Evolutionary conservation across 2,329 filamentous ascomycete genomes (phyloP).

Genomic region (Trichoderma koningii): DNA sequence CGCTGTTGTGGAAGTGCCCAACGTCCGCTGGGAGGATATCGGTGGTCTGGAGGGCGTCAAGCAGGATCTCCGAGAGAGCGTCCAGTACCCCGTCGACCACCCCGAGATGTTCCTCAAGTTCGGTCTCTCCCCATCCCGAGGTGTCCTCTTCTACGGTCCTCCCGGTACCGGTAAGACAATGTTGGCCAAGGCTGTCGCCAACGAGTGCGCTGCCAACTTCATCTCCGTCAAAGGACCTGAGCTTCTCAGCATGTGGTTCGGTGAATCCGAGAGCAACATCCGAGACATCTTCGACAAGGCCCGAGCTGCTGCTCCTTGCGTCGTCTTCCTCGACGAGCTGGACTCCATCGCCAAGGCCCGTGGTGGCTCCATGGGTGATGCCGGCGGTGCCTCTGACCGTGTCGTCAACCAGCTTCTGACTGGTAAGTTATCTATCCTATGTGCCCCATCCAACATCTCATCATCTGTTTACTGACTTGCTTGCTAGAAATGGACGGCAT

Average conservation of each 20-base stretch:
- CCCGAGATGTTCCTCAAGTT: constrained; percentile 99
- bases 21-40: constrained; percentile 99
- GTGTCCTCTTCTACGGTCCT: constrained; percentile 98
- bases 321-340: constrained; percentile 98
- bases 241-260: constrained; percentile 99
- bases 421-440: constrained; percentile 56
- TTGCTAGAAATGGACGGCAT: constrained; percentile 92
- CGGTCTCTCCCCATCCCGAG: constrained; percentile 92
- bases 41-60: constrained; percentile 98
- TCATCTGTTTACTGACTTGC: constrained; percentile 44
- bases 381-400: constrained; percentile 97
- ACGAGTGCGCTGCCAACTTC: constrained; percentile 99
- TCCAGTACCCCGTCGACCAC: constrained; percentile 98
- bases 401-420: constrained; percentile 99
- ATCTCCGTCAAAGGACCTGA: constrained; percentile 99
- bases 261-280: constrained; percentile 99
- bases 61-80: constrained; percentile 97
- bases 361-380: constrained; percentile 94
- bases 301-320: constrained; percentile 93
- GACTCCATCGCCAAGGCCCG: constrained; percentile 99
- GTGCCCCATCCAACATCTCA: background rate
- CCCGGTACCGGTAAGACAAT: constrained; percentile 99
- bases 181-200: constrained; percentile 98
- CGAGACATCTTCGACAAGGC: constrained; percentile 99
- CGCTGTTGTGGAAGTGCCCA: constrained; percentile 97